Evolutionary conservation across 2,329 filamentous ascomycete species (phyloP).

Genomic region (Aspergillus melleus): DNA sequence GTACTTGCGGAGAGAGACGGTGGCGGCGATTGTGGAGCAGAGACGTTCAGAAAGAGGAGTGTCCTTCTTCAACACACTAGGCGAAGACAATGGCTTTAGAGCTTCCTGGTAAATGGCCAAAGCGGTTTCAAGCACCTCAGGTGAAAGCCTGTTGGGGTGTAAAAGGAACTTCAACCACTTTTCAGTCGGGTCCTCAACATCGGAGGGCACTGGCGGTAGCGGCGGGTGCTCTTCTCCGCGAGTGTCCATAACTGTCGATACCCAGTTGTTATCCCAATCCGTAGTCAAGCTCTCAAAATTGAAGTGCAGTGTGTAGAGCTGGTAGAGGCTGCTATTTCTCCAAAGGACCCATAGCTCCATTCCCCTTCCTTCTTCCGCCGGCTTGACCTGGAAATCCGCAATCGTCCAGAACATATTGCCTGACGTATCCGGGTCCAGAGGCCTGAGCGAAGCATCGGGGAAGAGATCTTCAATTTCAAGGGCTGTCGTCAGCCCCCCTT

Average conservation of each 20-base stretch:
- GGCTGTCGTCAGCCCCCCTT: constrained; percentile 57
- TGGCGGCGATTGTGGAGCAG: constrained; percentile 68
- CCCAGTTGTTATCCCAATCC: constrained; percentile 71
- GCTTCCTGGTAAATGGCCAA: constrained; percentile 77
- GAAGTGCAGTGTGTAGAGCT: constrained; percentile 72
- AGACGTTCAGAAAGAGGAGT: constrained; percentile 73
- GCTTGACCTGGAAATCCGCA: constrained; percentile 69
- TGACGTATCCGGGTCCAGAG: constrained; percentile 61
- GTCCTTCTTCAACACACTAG: constrained; percentile 47
- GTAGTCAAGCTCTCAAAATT: constrained; percentile 62
- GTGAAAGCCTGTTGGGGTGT: constrained; percentile 77
- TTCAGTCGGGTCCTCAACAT: constrained; percentile 71
- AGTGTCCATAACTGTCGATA: constrained; percentile 63
- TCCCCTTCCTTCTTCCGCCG: constrained; percentile 52
- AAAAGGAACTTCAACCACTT: constrained; percentile 86
- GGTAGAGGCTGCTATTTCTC: constrained; percentile 80
- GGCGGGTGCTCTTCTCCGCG: constrained; percentile 55
- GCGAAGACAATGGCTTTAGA: constrained; percentile 41
- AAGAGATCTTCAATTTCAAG: constrained; percentile 72
- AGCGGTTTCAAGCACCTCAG: constrained; percentile 77
- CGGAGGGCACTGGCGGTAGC: constrained; percentile 59
- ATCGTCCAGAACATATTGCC: constrained; percentile 77
- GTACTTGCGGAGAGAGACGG: constrained; percentile 63
- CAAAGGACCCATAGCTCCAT: constrained; percentile 74
- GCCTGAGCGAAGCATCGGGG: constrained; percentile 62